Percentiles rank a stretch among this genome's conserved stretches.
Conservation (phyloP, 2,329 filamentous ascomycete species). For the Nemania sp. region DNA sequence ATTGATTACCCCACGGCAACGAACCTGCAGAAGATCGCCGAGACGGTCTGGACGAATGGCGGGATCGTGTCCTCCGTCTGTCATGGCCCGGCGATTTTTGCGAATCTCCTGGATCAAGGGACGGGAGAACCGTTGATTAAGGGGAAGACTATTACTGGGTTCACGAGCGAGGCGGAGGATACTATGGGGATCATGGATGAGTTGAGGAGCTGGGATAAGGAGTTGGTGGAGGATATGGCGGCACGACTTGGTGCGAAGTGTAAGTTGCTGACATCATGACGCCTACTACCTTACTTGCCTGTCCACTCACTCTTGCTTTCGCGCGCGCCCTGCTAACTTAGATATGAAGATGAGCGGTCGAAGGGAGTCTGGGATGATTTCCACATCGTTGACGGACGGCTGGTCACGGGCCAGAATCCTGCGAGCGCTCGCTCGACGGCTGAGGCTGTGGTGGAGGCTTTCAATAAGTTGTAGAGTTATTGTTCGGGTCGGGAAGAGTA, state of each 20-base stretch:
- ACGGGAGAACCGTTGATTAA: constrained; percentile 44
- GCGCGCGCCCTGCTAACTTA: constrained; percentile 38
- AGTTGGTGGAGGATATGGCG: constrained; percentile 42
- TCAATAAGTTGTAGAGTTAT: constrained; percentile 39
- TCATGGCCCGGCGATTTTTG: constrained; percentile 46
- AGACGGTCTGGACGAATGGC: constrained; percentile 44
- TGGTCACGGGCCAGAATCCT: constrained; percentile 49
- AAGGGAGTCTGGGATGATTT: constrained; percentile 38
- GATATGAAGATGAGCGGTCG: constrained; percentile 25
- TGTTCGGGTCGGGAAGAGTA: too few relatives aligned
- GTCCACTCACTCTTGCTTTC: neutral
- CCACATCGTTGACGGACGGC: constrained; percentile 41
- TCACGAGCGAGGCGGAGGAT: constrained; percentile 45
- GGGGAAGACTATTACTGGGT: constrained; percentile 45
- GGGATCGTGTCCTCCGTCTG: constrained; percentile 49
- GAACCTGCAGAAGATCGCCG: constrained; percentile 46
- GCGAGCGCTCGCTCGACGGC: constrained; percentile 45
- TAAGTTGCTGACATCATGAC: constrained; percentile 5
- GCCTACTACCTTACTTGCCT: neutral
- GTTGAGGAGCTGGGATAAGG: constrained; percentile 38
- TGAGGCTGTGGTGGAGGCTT: constrained; percentile 43
- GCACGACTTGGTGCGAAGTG: constrained; percentile 23
- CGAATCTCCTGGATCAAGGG: constrained; percentile 37
- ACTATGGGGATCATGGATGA: constrained; percentile 40
- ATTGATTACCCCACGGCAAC: constrained; percentile 51